Conservation (phyloP, 2,329 filamentous ascomycete species). For the Phoma herbarum region DNA sequence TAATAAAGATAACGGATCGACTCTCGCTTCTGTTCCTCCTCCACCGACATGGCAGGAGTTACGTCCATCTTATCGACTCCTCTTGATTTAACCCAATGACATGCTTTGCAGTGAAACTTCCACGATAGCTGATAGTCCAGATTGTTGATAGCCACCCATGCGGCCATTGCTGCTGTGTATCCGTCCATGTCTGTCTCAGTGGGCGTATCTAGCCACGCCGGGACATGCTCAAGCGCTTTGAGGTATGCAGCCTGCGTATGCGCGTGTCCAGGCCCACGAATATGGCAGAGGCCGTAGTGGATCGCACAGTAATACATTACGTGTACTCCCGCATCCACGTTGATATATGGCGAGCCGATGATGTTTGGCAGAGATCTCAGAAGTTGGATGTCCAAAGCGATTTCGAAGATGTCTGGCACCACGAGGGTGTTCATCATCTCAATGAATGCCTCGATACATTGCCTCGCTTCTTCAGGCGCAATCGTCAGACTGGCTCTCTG, state of each 20-base stretch:
- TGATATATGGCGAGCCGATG: neutral
- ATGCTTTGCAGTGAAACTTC: neutral
- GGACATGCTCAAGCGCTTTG: neutral
- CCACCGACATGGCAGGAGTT: neutral
- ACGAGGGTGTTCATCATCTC: neutral
- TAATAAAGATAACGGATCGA: neutral
- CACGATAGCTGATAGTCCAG: neutral
- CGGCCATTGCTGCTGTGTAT: neutral
- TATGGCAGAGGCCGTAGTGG: neutral
- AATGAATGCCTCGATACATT: neutral
- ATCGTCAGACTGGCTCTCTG: neutral
- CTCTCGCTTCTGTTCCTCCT: neutral
- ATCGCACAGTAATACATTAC: neutral
- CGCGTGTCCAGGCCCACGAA: neutral
- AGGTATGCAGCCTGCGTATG: neutral
- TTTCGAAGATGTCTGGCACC: neutral
- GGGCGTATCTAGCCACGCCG: neutral
- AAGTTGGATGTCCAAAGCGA: neutral
- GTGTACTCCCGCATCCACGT: neutral
- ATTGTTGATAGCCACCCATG: neutral
- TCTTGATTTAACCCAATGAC: neutral
- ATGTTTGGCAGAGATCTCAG: neutral
- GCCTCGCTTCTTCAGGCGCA: neutral
- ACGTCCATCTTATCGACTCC: neutral
- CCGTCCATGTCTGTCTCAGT: neutral